Conservation (phyloP, 2,329 filamentous ascomycete species). For the Piedraia hortae region DNA sequence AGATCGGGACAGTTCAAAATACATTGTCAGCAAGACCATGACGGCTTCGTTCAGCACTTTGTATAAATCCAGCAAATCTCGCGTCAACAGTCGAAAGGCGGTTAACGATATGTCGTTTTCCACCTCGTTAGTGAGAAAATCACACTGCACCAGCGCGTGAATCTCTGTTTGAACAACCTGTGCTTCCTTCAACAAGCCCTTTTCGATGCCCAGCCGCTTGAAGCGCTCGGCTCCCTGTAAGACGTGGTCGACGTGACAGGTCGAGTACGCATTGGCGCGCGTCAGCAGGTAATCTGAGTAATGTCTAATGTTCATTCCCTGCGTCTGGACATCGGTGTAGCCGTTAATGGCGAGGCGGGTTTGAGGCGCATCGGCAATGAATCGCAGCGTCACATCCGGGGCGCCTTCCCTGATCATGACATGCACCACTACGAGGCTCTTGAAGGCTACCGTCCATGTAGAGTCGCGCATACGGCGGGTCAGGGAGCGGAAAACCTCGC, state of each 20-base stretch:
- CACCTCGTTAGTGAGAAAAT: slow-evolving; percentile 63
- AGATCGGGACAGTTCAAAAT: slow-evolving; percentile 90
- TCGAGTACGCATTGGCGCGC: slow-evolving; percentile 53
- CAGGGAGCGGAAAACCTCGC: slow-evolving; percentile 79
- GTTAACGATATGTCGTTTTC: slow-evolving; percentile 94
- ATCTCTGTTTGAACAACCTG: slow-evolving; percentile 78
- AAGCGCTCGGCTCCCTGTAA: slow-evolving; percentile 54
- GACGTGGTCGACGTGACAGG: slow-evolving; percentile 77
- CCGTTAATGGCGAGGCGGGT: slow-evolving; percentile 65
- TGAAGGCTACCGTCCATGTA: slow-evolving; percentile 99
- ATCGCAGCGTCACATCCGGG: slow-evolving; percentile 62
- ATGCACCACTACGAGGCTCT: slow-evolving; percentile 82
- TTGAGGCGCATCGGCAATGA: slow-evolving; percentile 48
- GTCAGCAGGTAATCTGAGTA: slow-evolving; percentile 72
- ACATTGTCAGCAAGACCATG: slow-evolving; percentile 88
- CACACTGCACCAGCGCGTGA: slow-evolving; percentile 59
- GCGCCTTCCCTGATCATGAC: slow-evolving; percentile 93
- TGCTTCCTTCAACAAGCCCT: slow-evolving; percentile 73
- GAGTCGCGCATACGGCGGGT: slow-evolving; percentile 76
- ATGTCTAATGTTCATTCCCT: slow-evolving; percentile 78
- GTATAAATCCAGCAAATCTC: slow-evolving; percentile 73
- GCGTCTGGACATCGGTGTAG: slow-evolving; percentile 83
- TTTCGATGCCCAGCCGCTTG: slow-evolving; percentile 68
- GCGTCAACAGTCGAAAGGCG: slow-evolving; percentile 69
- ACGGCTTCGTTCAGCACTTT: slow-evolving; percentile 90